These are phyloP conservation scores for Xeromyces bisporus DNA, from an alignment of 495 filamentous ascomycete species.

Conservation along the genomic window DNA sequence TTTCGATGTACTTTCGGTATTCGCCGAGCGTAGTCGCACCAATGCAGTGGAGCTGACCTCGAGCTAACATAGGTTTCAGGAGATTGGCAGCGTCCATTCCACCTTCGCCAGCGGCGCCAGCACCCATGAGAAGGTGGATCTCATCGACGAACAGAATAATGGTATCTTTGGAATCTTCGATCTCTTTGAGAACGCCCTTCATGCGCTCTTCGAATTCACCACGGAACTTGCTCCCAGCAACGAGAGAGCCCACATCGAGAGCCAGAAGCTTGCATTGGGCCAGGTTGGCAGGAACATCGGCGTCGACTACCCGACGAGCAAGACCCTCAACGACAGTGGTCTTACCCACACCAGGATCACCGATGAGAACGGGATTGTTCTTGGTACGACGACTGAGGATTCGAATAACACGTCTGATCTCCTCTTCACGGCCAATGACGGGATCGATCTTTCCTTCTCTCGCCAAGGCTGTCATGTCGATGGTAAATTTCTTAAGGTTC, in stretches of 20 bases:
- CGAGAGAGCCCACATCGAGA: conserved; percentile 83
- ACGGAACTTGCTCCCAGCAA: conserved; percentile 93
- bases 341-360: conserved; percentile 96
- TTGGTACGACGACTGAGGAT: conserved; percentile 90
- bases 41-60: conserved; percentile 93
- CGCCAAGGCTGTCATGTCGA: conserved; percentile 90
- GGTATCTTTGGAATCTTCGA: conserved; percentile 88
- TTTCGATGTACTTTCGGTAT: conserved; percentile 98
- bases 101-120: conserved; percentile 80
- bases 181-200: conserved; percentile 97
- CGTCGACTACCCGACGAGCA: conserved; percentile 87
- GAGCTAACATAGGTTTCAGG: conserved; percentile 90
- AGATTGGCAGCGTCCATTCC: conserved; percentile 98
- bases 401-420: conserved; percentile 83
- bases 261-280: conserved; percentile 85
- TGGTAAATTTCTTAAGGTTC: conserved; percentile 91
- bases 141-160: conserved; percentile 97
- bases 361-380: conserved; percentile 93
- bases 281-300: conserved; percentile 90
- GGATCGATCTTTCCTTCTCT: conserved; percentile 96
- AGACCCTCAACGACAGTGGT: conserved; percentile 95
- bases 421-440: conserved; percentile 93
- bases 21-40: conserved; percentile 89
- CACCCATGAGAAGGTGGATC: conserved; percentile 96
- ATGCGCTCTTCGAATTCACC: conserved; percentile 98